Evolutionary conservation across 495 filamentous ascomycete species (phyloP).

Genomic region (Lindgomyces ingoldianus): DNA sequence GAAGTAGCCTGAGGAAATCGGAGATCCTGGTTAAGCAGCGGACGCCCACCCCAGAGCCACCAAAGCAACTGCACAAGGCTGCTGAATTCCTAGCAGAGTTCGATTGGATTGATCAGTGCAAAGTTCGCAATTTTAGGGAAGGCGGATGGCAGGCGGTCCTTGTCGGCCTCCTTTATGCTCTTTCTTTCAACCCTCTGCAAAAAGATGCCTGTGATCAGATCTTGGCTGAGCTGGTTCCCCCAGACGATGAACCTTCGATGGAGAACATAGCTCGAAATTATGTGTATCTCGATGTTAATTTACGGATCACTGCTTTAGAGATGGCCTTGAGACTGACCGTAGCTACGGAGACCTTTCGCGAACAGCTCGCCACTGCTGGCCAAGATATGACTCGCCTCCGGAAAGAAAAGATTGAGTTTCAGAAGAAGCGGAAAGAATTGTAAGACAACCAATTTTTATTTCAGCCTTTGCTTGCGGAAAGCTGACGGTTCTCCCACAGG

Average conservation of each 20-base stretch:
- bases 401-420: slow-evolving; percentile 93
- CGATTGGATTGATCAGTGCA: slow-evolving; percentile 81
- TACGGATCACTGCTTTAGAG: slow-evolving; percentile 76
- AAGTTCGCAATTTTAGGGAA: slow-evolving; percentile 80
- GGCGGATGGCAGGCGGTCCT: slow-evolving; percentile 92
- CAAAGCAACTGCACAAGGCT: slow-evolving; percentile 57
- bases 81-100: slow-evolving; percentile 71
- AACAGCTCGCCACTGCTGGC: slow-evolving; percentile 86
- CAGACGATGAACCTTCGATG: slow-evolving; percentile 64
- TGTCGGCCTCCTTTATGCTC: slow-evolving; percentile 79
- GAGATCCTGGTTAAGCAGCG: slow-evolving; percentile 50
- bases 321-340: slow-evolving; percentile 85
- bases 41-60: slow-evolving; percentile 35
- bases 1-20: slow-evolving; percentile 79
- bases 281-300: slow-evolving; percentile 72
- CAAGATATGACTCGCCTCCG: slow-evolving; percentile 89
- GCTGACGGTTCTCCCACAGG: slow-evolving; percentile 48
- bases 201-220: slow-evolving; percentile 76
- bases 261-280: slow-evolving; percentile 75
- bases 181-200: slow-evolving; percentile 72
- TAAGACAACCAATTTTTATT: slow-evolving; percentile 55
- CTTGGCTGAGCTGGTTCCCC: slow-evolving; percentile 73
- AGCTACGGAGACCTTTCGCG: slow-evolving; percentile 78
- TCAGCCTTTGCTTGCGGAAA: not conserved
- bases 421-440: slow-evolving; percentile 78